Percentiles rank a stretch among this genome's conserved stretches.
phyloP scores from a whole-genome alignment of 1,284 basidiomycete species.

The Papiliotrema laurentii region DNA sequence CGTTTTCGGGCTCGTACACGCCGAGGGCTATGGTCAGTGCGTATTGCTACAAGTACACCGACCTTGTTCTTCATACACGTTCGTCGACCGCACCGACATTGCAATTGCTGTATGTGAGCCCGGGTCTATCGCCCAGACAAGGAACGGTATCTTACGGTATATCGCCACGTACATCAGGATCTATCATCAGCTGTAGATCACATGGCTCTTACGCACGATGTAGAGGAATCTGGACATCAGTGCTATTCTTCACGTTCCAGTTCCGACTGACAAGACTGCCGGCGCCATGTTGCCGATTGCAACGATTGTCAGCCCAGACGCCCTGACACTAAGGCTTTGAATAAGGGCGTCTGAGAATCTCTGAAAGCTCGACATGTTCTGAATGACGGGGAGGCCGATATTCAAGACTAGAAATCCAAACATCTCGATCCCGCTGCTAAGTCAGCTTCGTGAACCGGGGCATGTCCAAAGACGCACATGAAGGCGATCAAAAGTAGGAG shows the following conservation, averaged over 20 bases:
- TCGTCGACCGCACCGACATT: constrained; percentile 37
- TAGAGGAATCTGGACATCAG: constrained; percentile 22
- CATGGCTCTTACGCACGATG: constrained; percentile 16
- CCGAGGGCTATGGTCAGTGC: constrained; percentile 19
- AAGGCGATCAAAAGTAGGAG: constrained; percentile 22
- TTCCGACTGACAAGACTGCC: constrained; percentile 21
- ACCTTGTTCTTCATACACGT: constrained; percentile 40
- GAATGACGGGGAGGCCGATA: constrained; percentile 23
- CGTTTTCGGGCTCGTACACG: constrained; percentile 19
- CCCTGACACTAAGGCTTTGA: constrained; percentile 31
- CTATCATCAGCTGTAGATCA: constrained; percentile 9
- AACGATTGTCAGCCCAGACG: constrained; percentile 32
- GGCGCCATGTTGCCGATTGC: constrained; percentile 25
- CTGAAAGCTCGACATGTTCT: constrained; percentile 16
- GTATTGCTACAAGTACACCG: not conserved
- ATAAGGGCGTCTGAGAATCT: constrained; percentile 29
- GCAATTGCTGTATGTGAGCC: constrained; percentile 21
- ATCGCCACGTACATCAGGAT: constrained; percentile 39
- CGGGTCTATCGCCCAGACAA: not conserved
- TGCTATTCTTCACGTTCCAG: not conserved
- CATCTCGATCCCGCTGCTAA: constrained; percentile 21
- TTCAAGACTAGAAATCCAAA: constrained; percentile 30
- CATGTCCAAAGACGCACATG: constrained; percentile 19
- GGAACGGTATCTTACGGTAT: constrained; percentile 24
- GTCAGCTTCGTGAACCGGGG: not conserved